Evolutionary conservation across 2,329 filamentous ascomycete species (phyloP).

Genomic region (Ascochyta fabae): DNA sequence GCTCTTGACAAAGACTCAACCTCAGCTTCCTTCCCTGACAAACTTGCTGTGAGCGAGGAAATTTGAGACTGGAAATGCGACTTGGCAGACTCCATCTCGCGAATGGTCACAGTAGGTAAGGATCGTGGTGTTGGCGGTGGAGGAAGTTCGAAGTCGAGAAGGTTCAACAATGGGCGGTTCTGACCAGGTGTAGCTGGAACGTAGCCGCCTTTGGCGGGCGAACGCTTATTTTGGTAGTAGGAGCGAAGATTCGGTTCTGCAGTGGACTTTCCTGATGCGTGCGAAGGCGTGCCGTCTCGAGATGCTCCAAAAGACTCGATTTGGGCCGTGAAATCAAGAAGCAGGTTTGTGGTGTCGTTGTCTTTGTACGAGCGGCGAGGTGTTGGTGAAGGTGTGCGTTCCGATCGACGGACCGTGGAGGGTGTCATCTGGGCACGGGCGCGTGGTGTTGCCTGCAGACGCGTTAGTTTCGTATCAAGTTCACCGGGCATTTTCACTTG

Average conservation of each 20-base stretch:
- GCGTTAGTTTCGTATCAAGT: slow-evolving; percentile 1
- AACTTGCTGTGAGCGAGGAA: slow-evolving; percentile 87
- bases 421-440: slow-evolving; percentile 55
- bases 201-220: slow-evolving; percentile 38
- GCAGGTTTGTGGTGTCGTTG: slow-evolving; percentile 74
- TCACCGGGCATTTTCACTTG: slow-evolving; percentile 8
- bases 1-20: slow-evolving; percentile 86
- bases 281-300: slow-evolving; percentile 46
- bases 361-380: slow-evolving; percentile 58
- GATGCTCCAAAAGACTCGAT: slow-evolving; percentile 61
- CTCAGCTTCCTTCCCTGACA: slow-evolving; percentile 93
- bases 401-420: slow-evolving; percentile 53
- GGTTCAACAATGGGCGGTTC: slow-evolving; percentile 42
- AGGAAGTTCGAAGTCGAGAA: slow-evolving; percentile 89
- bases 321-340: slow-evolving; percentile 88
- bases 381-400: slow-evolving; percentile 58
- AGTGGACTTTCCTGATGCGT: slow-evolving; percentile 55
- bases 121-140: slow-evolving; percentile 91
- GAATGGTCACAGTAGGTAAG: slow-evolving; percentile 86
- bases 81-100: slow-evolving; percentile 91
- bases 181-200: slow-evolving; percentile 42
- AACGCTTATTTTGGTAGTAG: slow-evolving; percentile 44
- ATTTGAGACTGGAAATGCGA: slow-evolving; percentile 91
- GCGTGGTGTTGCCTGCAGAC: slow-evolving; percentile 41
- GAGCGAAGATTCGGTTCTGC: slow-evolving; percentile 58